A percentile compares a stretch with the other conserved stretches of the same genome.
Evolutionary conservation across 495 filamentous ascomycete species (phyloP).

Genomic region (Penicillium alfredii): DNA sequence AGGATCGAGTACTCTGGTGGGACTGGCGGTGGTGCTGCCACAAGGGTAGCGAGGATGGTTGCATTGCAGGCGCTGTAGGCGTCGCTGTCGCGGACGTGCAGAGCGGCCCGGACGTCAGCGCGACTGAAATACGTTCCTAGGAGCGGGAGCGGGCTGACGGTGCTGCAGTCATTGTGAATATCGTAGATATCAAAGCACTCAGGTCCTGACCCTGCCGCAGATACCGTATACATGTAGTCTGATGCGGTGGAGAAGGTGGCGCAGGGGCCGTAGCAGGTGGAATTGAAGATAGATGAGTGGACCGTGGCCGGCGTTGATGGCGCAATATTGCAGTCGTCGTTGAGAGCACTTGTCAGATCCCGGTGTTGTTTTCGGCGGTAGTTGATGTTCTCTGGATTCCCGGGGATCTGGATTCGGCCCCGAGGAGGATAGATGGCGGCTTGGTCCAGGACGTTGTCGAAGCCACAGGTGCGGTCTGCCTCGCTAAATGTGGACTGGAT

Average conservation of each 20-base stretch:
- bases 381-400: constrained; percentile 31
- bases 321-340: constrained; percentile 20
- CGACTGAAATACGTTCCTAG: constrained; percentile 32
- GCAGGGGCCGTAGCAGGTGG: constrained; percentile 36
- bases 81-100: constrained; percentile 25
- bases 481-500: constrained; percentile 23
- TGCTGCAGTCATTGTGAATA: constrained; percentile 29
- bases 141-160: constrained; percentile 15
- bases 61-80: constrained; percentile 28
- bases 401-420: constrained; percentile 29
- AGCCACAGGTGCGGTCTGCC: constrained; percentile 31
- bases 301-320: constrained; percentile 21
- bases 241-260: constrained; percentile 34
- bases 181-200: constrained; percentile 35
- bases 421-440: constrained; percentile 28
- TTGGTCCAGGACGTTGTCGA: constrained; percentile 25
- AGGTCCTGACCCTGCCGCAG: constrained; percentile 5
- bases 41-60: constrained; percentile 22
- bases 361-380: constrained; percentile 16
- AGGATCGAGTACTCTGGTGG: constrained; percentile 31
- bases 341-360: constrained; percentile 8
- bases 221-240: constrained; percentile 21
- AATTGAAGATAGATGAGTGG: constrained; percentile 27
- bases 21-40: constrained; percentile 10
- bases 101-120: constrained; percentile 28